These are phyloP conservation scores for Umbelopsis sp. DNA, from an alignment of 192 early-diverging fungal genomes.

Conservation along the genomic window DNA sequence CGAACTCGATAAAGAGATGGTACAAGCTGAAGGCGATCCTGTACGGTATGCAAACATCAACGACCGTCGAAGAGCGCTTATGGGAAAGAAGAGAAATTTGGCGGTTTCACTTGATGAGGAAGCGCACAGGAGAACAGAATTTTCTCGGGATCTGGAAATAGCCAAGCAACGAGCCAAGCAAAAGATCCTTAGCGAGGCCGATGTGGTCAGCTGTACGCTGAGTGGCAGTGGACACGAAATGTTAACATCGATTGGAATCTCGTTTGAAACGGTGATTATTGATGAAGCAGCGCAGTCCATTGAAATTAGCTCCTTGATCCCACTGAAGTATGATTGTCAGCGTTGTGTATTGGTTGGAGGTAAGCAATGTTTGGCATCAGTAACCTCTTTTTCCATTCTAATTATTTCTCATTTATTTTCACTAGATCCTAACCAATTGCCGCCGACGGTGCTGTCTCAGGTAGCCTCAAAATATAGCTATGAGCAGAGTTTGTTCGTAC, in stretches of 20 bases:
- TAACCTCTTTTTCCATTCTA: background rate
- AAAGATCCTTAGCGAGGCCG: constrained; percentile 73
- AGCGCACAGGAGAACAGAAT: constrained; percentile 23
- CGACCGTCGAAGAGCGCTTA: constrained; percentile 15
- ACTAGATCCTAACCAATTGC: constrained; percentile 89
- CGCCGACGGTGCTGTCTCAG: constrained; percentile 85
- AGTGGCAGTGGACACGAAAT: constrained; percentile 86
- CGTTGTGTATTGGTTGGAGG: constrained; percentile 88
- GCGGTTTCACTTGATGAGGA: constrained; percentile 43
- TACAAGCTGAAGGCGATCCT: constrained; percentile 45
- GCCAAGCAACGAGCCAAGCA: constrained; percentile 56
- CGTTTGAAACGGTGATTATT: constrained; percentile 88
- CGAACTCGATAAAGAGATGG: constrained; percentile 39
- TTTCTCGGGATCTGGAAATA: constrained; percentile 36
- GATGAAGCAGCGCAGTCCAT: constrained; percentile 96
- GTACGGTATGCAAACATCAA: constrained; percentile 11
- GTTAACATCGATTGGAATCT: constrained; percentile 60
- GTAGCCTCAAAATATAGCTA: constrained; percentile 69
- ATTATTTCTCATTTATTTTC: background rate
- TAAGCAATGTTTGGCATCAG: constrained; percentile 25
- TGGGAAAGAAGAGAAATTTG: constrained; percentile 31
- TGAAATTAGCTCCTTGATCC: constrained; percentile 87
- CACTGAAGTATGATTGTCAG: constrained; percentile 78
- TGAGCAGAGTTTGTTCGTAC: constrained; percentile 88
- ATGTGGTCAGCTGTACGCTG: constrained; percentile 86